These are phyloP conservation scores for Alternaria panax DNA, from an alignment of 2,329 filamentous ascomycete genomes.

Conservation along the genomic window DNA sequence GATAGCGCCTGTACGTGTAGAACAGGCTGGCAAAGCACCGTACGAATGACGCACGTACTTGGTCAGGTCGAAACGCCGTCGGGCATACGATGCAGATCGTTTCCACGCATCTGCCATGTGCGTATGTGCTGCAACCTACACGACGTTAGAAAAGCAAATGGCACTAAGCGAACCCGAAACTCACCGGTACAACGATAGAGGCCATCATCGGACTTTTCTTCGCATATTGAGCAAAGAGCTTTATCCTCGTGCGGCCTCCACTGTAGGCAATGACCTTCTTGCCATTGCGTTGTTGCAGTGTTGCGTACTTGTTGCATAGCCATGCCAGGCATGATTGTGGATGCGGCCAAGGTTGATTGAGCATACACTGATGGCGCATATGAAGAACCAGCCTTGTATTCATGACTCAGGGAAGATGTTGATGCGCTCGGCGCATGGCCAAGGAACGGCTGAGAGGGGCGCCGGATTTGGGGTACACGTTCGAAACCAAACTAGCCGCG, in stretches of 20 bases:
- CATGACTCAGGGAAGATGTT: conserved; percentile 67
- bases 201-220: conserved; percentile 76
- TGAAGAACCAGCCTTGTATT: conserved; percentile 57
- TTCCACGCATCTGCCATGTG: conserved; percentile 67
- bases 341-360: conserved; percentile 83
- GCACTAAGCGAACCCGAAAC: conserved; percentile 27
- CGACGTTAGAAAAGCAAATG: conserved; percentile 29
- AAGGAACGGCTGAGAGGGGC: conserved; percentile 72
- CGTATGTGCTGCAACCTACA: conserved; percentile 62
- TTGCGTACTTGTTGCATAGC: conserved; percentile 79
- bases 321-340: conserved; percentile 86
- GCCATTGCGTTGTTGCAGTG: conserved; percentile 81
- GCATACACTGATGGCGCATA: conserved; percentile 87
- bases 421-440: conserved; percentile 69
- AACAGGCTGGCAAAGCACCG: conserved; percentile 73
- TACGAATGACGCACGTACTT: conserved; percentile 72
- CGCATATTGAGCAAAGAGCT: conserved; percentile 74
- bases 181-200: conserved; percentile 73
- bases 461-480: conserved; percentile 69
- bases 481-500: conserved; percentile 72
- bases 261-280: conserved; percentile 82
- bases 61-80: conserved; percentile 70
- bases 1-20: conserved; percentile 72
- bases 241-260: conserved; percentile 67
- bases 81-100: conserved; percentile 70